Percentiles rank a stretch among this genome's conserved stretches.
These are phyloP conservation scores for Trifolium pratense DNA, from an alignment of 306 rosid species.

Conservation along the genomic window DNA sequence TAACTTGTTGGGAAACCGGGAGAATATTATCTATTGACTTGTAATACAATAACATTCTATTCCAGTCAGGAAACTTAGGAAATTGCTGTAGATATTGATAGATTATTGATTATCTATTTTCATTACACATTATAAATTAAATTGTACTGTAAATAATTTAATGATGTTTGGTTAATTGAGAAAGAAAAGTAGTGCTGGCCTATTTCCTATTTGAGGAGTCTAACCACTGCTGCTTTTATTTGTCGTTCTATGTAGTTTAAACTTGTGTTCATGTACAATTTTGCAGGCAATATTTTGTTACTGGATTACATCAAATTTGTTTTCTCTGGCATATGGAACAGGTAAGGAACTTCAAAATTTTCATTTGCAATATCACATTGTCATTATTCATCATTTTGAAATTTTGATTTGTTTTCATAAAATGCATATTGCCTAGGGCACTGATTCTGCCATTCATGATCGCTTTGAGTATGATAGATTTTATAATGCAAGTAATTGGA, in stretches of 20 bases:
- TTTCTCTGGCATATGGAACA: slow-evolving; percentile 73
- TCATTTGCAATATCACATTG: slow-evolving; percentile 34
- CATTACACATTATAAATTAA: neutral
- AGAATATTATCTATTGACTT: neutral
- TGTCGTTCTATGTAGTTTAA: slow-evolving; percentile 33
- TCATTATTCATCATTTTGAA: slow-evolving; percentile 16
- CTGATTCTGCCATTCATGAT: neutral
- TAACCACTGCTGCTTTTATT: slow-evolving; percentile 4
- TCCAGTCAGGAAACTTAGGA: neutral
- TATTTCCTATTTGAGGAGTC: neutral
- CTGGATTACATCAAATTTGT: slow-evolving; percentile 91
- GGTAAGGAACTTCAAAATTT: slow-evolving; percentile 60
- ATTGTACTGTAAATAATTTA: neutral
- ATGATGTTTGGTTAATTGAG: slow-evolving; percentile 7
- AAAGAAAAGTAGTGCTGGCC: slow-evolving; percentile 14
- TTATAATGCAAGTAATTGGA: slow-evolving; percentile 16
- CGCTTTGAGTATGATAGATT: neutral
- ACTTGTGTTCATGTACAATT: slow-evolving; percentile 30
- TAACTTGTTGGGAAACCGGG: neutral
- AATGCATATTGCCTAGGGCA: slow-evolving; percentile 12
- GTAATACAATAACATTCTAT: slow-evolving; percentile 5
- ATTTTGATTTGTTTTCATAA: slow-evolving; percentile 1
- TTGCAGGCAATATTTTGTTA: slow-evolving; percentile 97
- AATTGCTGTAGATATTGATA: neutral
- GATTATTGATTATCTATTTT: neutral